These are phyloP conservation scores for Solanum piurae DNA, from an alignment of 257 asterid species.

Conservation along the genomic window DNA sequence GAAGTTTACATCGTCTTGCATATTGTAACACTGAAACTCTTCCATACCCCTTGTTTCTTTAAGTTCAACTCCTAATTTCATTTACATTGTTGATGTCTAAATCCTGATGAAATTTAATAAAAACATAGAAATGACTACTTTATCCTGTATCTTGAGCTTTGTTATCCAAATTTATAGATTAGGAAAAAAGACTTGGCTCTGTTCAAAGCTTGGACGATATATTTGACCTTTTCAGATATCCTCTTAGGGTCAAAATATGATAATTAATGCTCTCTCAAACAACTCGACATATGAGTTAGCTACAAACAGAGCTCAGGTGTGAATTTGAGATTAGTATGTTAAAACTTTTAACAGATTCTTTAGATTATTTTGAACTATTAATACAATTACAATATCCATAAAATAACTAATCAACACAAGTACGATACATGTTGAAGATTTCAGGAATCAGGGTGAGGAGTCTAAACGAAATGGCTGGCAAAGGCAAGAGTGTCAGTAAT, in stretches of 20 bases:
- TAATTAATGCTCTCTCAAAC: neutral
- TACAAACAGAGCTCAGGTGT: neutral
- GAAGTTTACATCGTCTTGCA: neutral
- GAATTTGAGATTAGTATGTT: neutral
- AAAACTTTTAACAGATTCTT: neutral
- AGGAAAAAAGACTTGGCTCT: neutral
- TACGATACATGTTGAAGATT: neutral
- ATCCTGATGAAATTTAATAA: neutral
- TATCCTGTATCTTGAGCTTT: neutral
- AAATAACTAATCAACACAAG: neutral
- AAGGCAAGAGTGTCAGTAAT: neutral
- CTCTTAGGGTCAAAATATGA: neutral
- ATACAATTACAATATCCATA: neutral
- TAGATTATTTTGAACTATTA: neutral
- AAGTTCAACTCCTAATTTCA: neutral
- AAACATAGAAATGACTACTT: neutral
- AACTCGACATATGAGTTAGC: neutral
- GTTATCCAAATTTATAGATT: neutral
- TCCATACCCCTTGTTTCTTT: neutral
- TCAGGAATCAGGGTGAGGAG: neutral
- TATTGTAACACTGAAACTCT: neutral
- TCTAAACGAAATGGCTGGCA: neutral
- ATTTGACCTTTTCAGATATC: neutral
- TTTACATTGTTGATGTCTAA: neutral
- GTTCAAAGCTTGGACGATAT: neutral